A percentile compares a stretch with the other conserved stretches of the same genome.
Evolutionary conservation across 2,329 filamentous ascomycete genomes (phyloP).

Genomic region (Aaosphaeria pasadenensis): DNA sequence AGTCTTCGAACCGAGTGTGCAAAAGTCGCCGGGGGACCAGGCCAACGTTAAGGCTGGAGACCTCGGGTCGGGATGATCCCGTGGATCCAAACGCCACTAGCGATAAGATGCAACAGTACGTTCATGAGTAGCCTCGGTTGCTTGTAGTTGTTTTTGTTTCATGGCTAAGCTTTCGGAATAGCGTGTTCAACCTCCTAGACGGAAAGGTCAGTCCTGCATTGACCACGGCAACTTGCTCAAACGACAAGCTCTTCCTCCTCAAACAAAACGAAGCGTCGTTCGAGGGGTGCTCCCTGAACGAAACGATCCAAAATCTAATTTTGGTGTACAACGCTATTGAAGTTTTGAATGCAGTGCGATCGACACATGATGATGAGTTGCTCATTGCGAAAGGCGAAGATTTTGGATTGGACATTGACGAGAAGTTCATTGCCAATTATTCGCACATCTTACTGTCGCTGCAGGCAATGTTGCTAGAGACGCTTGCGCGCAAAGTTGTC

Average conservation of each 20-base stretch:
- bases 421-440: conserved; percentile 42
- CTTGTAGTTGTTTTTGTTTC: conserved; percentile 27
- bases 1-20: conserved; percentile 19
- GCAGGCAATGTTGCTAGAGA: conserved; percentile 32
- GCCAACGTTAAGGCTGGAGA: conserved; percentile 16
- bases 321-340: conserved; percentile 30
- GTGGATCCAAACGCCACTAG: conserved; percentile 28
- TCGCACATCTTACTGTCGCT: conserved; percentile 42
- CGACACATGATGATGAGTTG: conserved; percentile 27
- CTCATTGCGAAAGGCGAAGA: conserved; percentile 28
- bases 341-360: conserved; percentile 22
- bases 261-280: conserved; percentile 26
- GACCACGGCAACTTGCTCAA: conserved; percentile 22
- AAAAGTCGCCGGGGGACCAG: conserved; percentile 22
- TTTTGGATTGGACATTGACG: conserved; percentile 29
- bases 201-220: conserved; percentile 18
- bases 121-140: conserved; percentile 9
- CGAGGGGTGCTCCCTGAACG: conserved; percentile 25
- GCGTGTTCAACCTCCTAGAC: conserved; percentile 29
- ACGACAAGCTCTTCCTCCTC: conserved; percentile 35
- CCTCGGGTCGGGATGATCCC: conserved; percentile 18
- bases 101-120: conserved; percentile 37
- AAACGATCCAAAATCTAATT: conserved; percentile 24
- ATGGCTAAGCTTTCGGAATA: conserved; percentile 26
- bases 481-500: conserved; percentile 24